Evolutionary conservation across 495 filamentous ascomycete species (phyloP).

Genomic region (Elasticomyces elasticus): DNA sequence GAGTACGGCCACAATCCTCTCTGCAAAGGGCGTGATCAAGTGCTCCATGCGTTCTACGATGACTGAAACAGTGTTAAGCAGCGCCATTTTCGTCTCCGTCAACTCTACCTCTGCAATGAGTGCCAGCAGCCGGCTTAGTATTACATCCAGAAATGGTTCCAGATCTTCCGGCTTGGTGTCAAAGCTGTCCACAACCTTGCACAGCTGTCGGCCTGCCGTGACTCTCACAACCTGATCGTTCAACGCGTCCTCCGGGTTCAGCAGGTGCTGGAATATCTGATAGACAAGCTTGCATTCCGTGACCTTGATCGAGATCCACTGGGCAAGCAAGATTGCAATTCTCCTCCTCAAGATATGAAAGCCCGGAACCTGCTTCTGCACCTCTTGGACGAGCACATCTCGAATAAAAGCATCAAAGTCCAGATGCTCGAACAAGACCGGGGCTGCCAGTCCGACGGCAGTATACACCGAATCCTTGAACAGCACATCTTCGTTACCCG

Average conservation of each 20-base stretch:
- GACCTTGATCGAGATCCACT: slow-evolving; percentile 75
- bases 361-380: slow-evolving; percentile 61
- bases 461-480: slow-evolving; percentile 90
- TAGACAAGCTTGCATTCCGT: slow-evolving; percentile 62
- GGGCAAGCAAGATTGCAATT: slow-evolving; percentile 75
- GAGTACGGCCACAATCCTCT: slow-evolving; percentile 68
- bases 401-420: slow-evolving; percentile 76
- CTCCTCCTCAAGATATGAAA: slow-evolving; percentile 82
- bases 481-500: slow-evolving; percentile 57
- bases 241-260: slow-evolving; percentile 60
- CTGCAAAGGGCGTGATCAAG: slow-evolving; percentile 59
- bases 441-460: slow-evolving; percentile 75
- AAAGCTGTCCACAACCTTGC: slow-evolving; percentile 66
- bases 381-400: slow-evolving; percentile 64
- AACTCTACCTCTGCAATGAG: slow-evolving; percentile 73
- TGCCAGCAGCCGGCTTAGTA: slow-evolving; percentile 57
- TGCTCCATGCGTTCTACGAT: slow-evolving; percentile 74
- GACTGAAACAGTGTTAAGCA: slow-evolving; percentile 70
- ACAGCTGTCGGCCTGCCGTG: slow-evolving; percentile 77
- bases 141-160: slow-evolving; percentile 59
- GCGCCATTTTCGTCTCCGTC: slow-evolving; percentile 75
- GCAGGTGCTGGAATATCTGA: slow-evolving; percentile 79
- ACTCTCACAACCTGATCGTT: slow-evolving; percentile 91
- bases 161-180: slow-evolving; percentile 65
- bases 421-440: slow-evolving; percentile 55